Evolutionary conservation across 2,329 filamentous ascomycete genomes (phyloP), one percentile per base, ranked within the genome.

Genomic region (Colletotrichum graminicola): DNA sequence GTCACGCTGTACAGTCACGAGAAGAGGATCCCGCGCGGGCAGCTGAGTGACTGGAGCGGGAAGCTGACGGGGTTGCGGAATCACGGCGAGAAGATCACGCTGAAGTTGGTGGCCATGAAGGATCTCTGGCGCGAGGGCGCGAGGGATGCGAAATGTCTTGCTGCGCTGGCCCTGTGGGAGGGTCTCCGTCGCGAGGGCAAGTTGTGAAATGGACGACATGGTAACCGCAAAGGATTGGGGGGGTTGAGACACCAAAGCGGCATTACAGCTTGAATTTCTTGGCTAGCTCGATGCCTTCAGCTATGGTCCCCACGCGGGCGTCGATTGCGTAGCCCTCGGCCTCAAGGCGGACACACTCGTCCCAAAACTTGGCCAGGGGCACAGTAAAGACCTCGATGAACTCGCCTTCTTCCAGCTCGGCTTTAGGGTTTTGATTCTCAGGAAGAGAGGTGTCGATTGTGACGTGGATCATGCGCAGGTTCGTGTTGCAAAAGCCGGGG

Each of bases 351-450:
- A 89, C 89, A 77, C 91, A 91, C 77, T 92, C 90, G 0, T 85
- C 85, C 83, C 91, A 94, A 49, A 95, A 80, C 18, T 86, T 83
- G 26, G 81, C 83, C 54, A 95, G 78, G 7, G 90, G 91, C 10
- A 94, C 85, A 11, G 88, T 89, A 76, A 95, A 95, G 43, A 91
- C 91, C 79, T 95, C 92, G 77, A 95, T 95, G 78, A 94, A 95
- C 81, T 95, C 93, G 73, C 90, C 91, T 34, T 94, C 93, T 78
- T 95, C 93, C 8, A 95, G 84, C 77, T 92, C 83, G 0, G 93
- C 90, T 79, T 90, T 85, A 1, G 89, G 89, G 64, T 92, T 84
- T 78, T 91, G 87, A 78, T 95, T 95, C 75, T 90, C 90, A 0
- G 91, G 87, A 1, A 90, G 82, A 5, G 82, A 85, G 85, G 93